phyloP scores from a whole-genome alignment of 306 rosid species.

The Rosa chinensis region DNA sequence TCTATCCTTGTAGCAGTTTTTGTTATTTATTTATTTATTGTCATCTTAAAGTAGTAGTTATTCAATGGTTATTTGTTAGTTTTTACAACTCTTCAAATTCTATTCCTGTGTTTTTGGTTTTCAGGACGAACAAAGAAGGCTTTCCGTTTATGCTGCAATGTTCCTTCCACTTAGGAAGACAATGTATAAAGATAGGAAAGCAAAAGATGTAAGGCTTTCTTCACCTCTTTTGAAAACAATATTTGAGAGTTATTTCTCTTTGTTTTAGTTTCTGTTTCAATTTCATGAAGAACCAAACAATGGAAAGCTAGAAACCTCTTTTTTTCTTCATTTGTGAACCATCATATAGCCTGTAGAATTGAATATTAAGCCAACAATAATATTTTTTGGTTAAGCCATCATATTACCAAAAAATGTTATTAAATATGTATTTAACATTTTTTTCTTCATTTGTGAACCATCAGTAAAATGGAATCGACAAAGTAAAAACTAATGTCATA shows the following conservation, averaged over 20 bases:
- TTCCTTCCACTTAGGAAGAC: constrained; percentile 74
- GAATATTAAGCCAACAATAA: no score
- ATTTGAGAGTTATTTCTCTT: background rate
- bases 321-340: background rate
- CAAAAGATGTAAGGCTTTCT: constrained; percentile 53
- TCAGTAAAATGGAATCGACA: background rate
- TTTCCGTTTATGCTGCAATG: constrained; percentile 62
- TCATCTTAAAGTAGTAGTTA: no score
- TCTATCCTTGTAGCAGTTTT: background rate
- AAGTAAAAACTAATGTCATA: background rate
- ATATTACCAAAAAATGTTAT: no score
- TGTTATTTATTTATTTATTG: background rate
- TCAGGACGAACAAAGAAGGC: constrained; percentile 82
- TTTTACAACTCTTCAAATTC: no score
- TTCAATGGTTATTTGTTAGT: no score
- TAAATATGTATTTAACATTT: no score
- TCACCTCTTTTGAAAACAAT: background rate
- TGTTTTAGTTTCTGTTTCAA: background rate
- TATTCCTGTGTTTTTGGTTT: constrained; percentile 15
- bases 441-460: no score
- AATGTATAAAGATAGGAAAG: constrained; percentile 59
- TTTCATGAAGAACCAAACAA: background rate
- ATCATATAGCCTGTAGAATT: no score
- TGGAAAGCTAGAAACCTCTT: background rate
- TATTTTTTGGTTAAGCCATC: no score